Evolutionary conservation across 1,284 basidiomycete species (phyloP).

Genomic region (Melampsora larici-populina): DNA sequence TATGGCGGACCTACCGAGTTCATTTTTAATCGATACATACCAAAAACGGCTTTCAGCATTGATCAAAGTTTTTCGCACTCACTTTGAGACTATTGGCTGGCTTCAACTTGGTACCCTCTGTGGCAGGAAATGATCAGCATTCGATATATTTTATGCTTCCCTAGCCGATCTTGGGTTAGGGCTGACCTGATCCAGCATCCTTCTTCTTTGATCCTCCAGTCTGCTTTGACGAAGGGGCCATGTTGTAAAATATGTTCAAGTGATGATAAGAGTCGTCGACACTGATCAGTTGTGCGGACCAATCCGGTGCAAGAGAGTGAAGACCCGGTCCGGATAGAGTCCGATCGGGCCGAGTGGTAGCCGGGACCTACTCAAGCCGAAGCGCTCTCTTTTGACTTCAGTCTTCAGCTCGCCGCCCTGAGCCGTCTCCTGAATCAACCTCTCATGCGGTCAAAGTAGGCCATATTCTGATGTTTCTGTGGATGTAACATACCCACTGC

Average conservation of each 20-base stretch:
- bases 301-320: no score
- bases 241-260: neutral
- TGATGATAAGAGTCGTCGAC: no score
- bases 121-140: neutral
- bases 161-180: neutral
- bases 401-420: no score
- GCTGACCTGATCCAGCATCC: neutral
- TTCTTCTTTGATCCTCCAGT: constrained; percentile 4
- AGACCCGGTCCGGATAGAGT: no score
- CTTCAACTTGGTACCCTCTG: constrained; percentile 58
- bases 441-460: no score
- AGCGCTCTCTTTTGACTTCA: no score
- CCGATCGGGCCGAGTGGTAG: no score
- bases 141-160: neutral
- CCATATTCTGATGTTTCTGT: no score
- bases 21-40: neutral
- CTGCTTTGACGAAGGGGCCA: neutral
- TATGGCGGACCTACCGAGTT: constrained; percentile 62
- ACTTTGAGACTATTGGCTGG: constrained; percentile 72
- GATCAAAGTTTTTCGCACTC: neutral
- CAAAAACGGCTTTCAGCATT: neutral
- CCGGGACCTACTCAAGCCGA: no score
- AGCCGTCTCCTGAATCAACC: no score
- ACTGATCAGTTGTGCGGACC: no score
- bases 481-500: no score